Percentiles rank a stretch among this genome's conserved stretches.
These are phyloP conservation scores for Solanum dulcamara DNA, from an alignment of 257 asterid genomes.

Conservation along the genomic window DNA sequence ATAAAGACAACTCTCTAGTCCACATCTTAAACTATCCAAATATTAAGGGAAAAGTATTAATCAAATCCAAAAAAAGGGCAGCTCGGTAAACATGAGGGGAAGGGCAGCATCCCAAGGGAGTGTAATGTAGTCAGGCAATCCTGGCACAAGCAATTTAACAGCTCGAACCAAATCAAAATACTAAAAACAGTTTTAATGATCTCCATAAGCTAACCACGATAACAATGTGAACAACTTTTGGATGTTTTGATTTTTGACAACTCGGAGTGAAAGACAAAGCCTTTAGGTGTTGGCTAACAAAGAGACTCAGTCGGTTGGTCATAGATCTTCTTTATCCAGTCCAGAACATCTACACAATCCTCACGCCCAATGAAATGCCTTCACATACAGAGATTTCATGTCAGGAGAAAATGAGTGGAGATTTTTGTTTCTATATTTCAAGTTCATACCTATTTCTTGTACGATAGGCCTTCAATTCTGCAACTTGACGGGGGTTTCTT, in stretches of 20 bases:
- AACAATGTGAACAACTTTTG: background rate
- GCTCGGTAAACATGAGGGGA: background rate
- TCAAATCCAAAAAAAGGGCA: background rate
- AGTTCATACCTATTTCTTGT: constrained; percentile 55
- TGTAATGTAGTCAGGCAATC: background rate
- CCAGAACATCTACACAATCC: constrained; percentile 48
- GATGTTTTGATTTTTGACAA: background rate
- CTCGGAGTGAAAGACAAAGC: background rate
- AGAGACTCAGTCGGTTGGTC: constrained; percentile 13
- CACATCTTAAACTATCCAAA: background rate
- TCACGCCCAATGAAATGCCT: constrained; percentile 62
- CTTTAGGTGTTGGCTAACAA: background rate
- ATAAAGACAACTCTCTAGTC: background rate
- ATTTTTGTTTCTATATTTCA: background rate
- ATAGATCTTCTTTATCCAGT: constrained; percentile 60
- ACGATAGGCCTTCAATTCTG: constrained; percentile 56
- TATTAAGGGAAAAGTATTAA: background rate
- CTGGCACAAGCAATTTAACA: background rate
- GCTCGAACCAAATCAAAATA: background rate
- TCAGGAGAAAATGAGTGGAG: background rate
- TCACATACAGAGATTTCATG: constrained; percentile 7
- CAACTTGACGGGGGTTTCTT: constrained; percentile 31
- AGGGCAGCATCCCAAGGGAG: background rate
- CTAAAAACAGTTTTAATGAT: background rate
- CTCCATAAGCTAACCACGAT: background rate